Evolutionary conservation across 768 basidiomycete genomes (phyloP), one percentile per base, ranked within the genome.

Genomic region (Psilocybe azurescens): DNA sequence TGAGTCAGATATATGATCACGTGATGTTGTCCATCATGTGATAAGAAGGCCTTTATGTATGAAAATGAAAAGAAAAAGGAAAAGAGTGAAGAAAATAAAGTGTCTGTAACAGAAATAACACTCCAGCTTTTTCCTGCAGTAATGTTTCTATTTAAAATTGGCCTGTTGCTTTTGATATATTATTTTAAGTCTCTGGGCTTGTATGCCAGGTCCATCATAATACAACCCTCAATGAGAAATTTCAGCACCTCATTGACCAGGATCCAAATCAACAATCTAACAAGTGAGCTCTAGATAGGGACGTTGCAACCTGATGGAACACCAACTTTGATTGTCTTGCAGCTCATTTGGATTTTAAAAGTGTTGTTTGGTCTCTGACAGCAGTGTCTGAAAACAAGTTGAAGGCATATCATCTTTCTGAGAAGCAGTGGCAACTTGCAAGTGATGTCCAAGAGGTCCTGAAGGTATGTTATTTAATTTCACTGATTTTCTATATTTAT

Each of bases 241-340:
- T 76, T 61, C 58, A 70, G 6, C 52, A 59, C 7, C 61, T 75
- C 11, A 65, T 75, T 5, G 1, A 36, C 30, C 39, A 55, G 16
- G 60, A 71, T 53, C 36, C 51, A 39, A 57, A 63, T 5, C 55
- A 57, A 7, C 13, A 58, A 1, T 41, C 64, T 10, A 55, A 66
- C 10, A 60, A 70, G 58, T 24, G 29, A 18, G 51, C 65, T 1
- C 72, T 77, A 32, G 60, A 59, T 53, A 55, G 66, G 4, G 68
- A 64, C 20, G 69, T 75, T 53, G 69, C 74, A 29, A 76, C 75
- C 5, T 55, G 71, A 2, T 77, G 77, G 75, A 73, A 75, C 58
- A 69, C 72, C 10, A 72, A 77, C 47, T 56, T 72, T 28, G 67
- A 36, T 0, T 76, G 72, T 56, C 60, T 77, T 4, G 30, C 30